Evolutionary conservation across 1,284 basidiomycete species (phyloP).

Genomic region (Ceratobasidium theobromae): DNA sequence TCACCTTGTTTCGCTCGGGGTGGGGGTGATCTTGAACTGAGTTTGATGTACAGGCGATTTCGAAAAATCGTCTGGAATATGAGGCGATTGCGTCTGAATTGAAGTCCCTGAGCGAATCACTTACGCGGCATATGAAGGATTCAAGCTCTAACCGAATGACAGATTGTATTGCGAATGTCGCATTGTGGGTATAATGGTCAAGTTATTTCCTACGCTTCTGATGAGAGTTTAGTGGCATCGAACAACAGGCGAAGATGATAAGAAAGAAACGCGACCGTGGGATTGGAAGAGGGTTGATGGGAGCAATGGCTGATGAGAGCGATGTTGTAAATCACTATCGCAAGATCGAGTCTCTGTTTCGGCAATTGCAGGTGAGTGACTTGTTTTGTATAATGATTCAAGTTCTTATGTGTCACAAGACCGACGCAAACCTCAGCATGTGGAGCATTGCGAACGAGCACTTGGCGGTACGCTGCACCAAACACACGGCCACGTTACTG

Average conservation of each 20-base stretch:
- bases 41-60: background rate
- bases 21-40: background rate
- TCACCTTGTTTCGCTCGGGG: background rate
- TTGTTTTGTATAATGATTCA: background rate
- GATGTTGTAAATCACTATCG: slow-evolving; percentile 1
- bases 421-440: background rate
- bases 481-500: background rate
- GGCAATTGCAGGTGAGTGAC: background rate
- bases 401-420: background rate
- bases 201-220: background rate
- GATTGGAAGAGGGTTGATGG: background rate
- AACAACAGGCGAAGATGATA: background rate
- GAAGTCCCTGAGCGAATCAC: background rate
- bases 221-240: background rate
- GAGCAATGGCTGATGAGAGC: background rate
- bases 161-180: background rate
- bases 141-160: background rate
- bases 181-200: background rate
- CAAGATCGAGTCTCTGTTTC: background rate
- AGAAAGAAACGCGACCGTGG: background rate
- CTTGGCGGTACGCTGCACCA: background rate
- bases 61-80: background rate
- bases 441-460: slow-evolving; percentile 4
- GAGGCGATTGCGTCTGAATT: background rate
- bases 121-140: background rate